phyloP scores from a whole-genome alignment of 2,329 filamentous ascomycete genomes.

The Raffaelea albimanens region DNA sequence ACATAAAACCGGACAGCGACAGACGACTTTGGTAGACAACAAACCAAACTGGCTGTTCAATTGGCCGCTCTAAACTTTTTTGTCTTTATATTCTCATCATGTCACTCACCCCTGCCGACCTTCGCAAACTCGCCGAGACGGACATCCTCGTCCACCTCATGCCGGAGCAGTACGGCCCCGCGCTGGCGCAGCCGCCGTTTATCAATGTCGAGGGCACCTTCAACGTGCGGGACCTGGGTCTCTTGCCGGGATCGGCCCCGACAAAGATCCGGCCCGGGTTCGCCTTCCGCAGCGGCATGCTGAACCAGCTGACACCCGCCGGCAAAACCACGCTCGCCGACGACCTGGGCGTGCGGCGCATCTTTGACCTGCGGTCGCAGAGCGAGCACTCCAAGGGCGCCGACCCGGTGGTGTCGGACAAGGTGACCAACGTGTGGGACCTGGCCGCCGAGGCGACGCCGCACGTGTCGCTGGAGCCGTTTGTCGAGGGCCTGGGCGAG shows the following conservation, averaged over 20 bases:
- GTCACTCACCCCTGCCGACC: constrained; percentile 14
- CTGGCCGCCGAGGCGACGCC: constrained; percentile 26
- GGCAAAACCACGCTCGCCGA: constrained; percentile 26
- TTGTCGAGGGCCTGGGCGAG: constrained; percentile 35
- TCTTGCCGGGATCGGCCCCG: constrained; percentile 23
- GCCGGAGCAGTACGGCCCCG: constrained; percentile 22
- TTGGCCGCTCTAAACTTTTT: background rate
- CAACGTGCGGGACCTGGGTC: constrained; percentile 42
- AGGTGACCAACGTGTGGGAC: constrained; percentile 34
- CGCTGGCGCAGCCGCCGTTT: constrained; percentile 35
- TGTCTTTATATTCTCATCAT: background rate
- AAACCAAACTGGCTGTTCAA: too few species aligned
- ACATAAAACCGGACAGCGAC: too few species aligned
- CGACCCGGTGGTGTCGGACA: constrained; percentile 32
- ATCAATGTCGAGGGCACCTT: constrained; percentile 35
- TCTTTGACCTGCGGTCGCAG: constrained; percentile 43
- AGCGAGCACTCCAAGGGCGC: constrained; percentile 32
- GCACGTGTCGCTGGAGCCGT: constrained; percentile 27
- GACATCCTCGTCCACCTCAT: constrained; percentile 30
- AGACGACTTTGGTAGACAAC: too few species aligned
- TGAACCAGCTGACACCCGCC: constrained; percentile 25
- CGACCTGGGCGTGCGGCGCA: constrained; percentile 28
- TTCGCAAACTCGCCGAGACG: constrained; percentile 29
- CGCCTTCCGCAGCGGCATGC: constrained; percentile 37
- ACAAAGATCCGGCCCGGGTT: constrained; percentile 29